These are phyloP conservation scores for Quercus lobata DNA, from an alignment of 331 rosid species.

Conservation along the genomic window DNA sequence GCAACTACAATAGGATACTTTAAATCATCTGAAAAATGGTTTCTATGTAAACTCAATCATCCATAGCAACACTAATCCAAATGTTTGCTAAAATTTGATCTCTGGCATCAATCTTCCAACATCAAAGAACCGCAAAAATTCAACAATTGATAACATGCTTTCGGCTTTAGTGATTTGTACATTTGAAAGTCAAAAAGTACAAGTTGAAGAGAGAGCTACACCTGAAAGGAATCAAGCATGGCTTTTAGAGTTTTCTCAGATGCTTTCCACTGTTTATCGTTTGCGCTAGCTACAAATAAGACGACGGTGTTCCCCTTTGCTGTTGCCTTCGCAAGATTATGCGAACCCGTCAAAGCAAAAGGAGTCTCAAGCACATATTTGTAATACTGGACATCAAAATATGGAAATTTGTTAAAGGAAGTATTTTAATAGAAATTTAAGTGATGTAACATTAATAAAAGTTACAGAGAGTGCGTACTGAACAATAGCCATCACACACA, in stretches of 20 bases:
- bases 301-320: conserved; percentile 94
- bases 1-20: background rate
- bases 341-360: conserved; percentile 85
- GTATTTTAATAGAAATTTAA: too few relatives aligned
- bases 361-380: conserved; percentile 89
- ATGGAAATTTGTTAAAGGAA: background rate
- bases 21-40: background rate
- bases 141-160: background rate
- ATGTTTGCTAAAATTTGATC: background rate
- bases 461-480: too few relatives aligned
- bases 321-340: conserved; percentile 95
- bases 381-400: conserved; percentile 61
- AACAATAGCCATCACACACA: background rate
- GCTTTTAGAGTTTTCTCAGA: conserved; percentile 68
- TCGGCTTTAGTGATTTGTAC: conserved; percentile 9
- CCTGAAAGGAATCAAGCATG: conserved; percentile 82
- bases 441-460: too few relatives aligned
- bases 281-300: conserved; percentile 88
- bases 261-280: conserved; percentile 85
- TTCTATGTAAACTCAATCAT: background rate
- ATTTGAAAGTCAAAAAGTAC: conserved; percentile 9
- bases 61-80: background rate
- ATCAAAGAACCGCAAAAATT: background rate
- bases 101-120: background rate
- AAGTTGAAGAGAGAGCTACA: conserved; percentile 37